Percentiles rank a stretch among this genome's conserved stretches.
Evolutionary conservation across 768 basidiomycete species (phyloP).

Genomic region (Trichaptum fuscoviolaceum): DNA sequence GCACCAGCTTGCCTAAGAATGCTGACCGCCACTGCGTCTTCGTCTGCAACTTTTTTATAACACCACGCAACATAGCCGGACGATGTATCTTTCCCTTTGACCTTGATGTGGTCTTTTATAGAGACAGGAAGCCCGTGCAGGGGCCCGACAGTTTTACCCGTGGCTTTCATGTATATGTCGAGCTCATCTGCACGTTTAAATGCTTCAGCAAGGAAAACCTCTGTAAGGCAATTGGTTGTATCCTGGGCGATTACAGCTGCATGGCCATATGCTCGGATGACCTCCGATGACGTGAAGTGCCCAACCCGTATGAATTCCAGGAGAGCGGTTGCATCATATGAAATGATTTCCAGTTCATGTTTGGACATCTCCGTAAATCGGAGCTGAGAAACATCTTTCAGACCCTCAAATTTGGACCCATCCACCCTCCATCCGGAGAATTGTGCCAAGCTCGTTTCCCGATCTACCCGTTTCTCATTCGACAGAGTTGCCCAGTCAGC

Average conservation of each 20-base stretch:
- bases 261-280: slow-evolving; percentile 31
- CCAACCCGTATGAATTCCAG: slow-evolving; percentile 21
- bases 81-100: slow-evolving; percentile 64
- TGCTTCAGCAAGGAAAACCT: slow-evolving; percentile 72
- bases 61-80: slow-evolving; percentile 69
- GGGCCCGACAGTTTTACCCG: slow-evolving; percentile 63
- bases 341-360: slow-evolving; percentile 27
- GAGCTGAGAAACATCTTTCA: slow-evolving; percentile 24
- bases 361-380: slow-evolving; percentile 23
- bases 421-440: slow-evolving; percentile 24
- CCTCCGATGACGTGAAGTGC: slow-evolving; percentile 29
- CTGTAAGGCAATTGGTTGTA: slow-evolving; percentile 73
- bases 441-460: slow-evolving; percentile 20
- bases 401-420: slow-evolving; percentile 13
- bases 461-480: slow-evolving; percentile 19
- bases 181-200: slow-evolving; percentile 58
- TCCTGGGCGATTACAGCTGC: slow-evolving; percentile 29
- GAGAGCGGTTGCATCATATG: slow-evolving; percentile 30
- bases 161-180: slow-evolving; percentile 55
- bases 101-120: slow-evolving; percentile 66
- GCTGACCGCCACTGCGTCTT: slow-evolving; percentile 59
- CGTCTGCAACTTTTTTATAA: slow-evolving; percentile 51
- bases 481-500: not conserved
- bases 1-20: slow-evolving; percentile 66
- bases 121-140: slow-evolving; percentile 74